phyloP scores from a whole-genome alignment of 345 rosid species.

The Psidium guajava region DNA sequence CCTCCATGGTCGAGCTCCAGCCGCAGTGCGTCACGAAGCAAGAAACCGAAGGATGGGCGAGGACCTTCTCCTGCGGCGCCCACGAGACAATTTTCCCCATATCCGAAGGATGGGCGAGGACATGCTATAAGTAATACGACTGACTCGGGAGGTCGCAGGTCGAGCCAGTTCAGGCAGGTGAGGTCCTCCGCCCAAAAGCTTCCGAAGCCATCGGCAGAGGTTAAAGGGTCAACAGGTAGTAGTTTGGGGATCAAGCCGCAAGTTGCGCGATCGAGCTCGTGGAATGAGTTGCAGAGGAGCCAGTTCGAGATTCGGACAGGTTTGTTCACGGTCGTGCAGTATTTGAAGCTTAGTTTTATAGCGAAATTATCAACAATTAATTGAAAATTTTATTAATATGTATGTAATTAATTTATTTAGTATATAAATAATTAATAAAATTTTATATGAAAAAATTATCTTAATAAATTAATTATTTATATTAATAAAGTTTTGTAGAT shows the following conservation, averaged over 20 bases:
- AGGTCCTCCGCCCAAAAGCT: conserved; percentile 16
- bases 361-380: too few relatives aligned
- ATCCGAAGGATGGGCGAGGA: too few relatives aligned
- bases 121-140: too few relatives aligned
- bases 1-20: conserved; percentile 23
- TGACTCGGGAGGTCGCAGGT: conserved; percentile 14
- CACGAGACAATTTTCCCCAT: conserved; percentile 3
- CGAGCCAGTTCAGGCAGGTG: conserved; percentile 30
- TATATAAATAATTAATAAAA: too few relatives aligned
- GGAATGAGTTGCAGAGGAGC: conserved; percentile 12
- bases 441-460: too few relatives aligned
- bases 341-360: too few relatives aligned
- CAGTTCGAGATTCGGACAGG: neutral
- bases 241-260: conserved; percentile 3
- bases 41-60: conserved; percentile 14
- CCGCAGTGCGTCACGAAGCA: conserved; percentile 27
- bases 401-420: too few relatives aligned
- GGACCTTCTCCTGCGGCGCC: conserved; percentile 17
- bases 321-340: neutral
- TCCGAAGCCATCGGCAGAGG: neutral
- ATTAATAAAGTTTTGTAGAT: too few relatives aligned
- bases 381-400: too few relatives aligned
- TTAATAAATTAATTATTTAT: too few relatives aligned
- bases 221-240: conserved; percentile 23
- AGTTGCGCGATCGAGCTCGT: conserved; percentile 11